Evolutionary conservation across 2,329 filamentous ascomycete genomes (phyloP), one percentile per base, ranked within the genome.

Genomic region (Colletotrichum agaves): DNA sequence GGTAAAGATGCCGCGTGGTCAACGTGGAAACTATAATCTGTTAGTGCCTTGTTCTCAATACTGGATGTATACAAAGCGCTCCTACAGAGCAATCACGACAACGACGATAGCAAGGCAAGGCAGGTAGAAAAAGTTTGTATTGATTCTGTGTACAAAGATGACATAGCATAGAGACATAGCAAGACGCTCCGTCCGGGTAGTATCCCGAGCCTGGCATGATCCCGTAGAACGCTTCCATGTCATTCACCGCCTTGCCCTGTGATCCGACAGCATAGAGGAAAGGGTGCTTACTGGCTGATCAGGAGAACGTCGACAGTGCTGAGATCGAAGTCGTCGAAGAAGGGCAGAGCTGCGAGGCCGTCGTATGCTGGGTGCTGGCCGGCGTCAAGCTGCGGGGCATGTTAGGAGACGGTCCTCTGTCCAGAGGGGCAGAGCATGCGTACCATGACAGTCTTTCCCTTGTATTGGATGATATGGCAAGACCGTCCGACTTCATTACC

Each of bases 401-500:
- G 61, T 69, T 23, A 64, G 59, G 5, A 44, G 17, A 0, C 12
- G 27, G n/a, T 7, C 44, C 21, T 33, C 21, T 19, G 13, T 57
- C 10, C n/a, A 27, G 23, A 11, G 10, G 13, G 39, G 27, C 4
- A 23, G 27, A 27, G 27, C n/a, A 21, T 60, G 41, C 75, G 74
- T 83, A 97, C 94, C 96, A 99, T 99, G 73, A 99, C 93, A 5
- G 95, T 98, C 81, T 99, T 99, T 70, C 96, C 96, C 82, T 98
- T 99, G 87, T 99, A 99, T 76, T 98, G 94, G 68, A 99, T 90
- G 74, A 99, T 97, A 78, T 99, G 96, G 79, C 96, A 98, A 72
- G 96, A 98, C 72, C 96, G 88, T 61, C 96, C 96, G 70, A 99
- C 96, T 81, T 99, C 96, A 79, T 98, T 98, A 73, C 96, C 96